phyloP scores from a whole-genome alignment of 257 asterid species.

The Thymus quinquecostatus region DNA sequence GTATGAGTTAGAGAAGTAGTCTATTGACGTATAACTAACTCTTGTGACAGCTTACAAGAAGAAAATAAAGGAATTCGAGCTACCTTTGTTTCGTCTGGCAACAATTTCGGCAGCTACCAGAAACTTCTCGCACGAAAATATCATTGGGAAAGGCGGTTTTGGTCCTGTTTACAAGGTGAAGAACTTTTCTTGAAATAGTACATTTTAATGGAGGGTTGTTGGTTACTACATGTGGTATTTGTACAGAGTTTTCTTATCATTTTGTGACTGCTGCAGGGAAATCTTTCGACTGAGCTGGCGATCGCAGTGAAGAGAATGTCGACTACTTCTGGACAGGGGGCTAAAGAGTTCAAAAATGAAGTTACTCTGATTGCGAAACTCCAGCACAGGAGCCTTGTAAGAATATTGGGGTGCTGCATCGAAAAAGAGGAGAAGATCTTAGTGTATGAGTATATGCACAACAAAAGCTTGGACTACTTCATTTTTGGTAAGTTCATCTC shows the following conservation, averaged over 20 bases:
- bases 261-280: slow-evolving; percentile 4
- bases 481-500: slow-evolving; percentile 18
- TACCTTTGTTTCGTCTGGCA: neutral
- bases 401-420: slow-evolving; percentile 8
- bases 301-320: slow-evolving; percentile 34
- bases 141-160: slow-evolving; percentile 10
- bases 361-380: slow-evolving; percentile 27
- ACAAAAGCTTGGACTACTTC: slow-evolving; percentile 30
- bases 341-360: slow-evolving; percentile 27
- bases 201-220: neutral
- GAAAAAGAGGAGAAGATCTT: slow-evolving; percentile 1
- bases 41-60: neutral
- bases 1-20: too few species aligned
- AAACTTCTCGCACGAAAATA: neutral
- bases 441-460: slow-evolving; percentile 5
- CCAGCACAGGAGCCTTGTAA: slow-evolving; percentile 23
- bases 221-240: neutral
- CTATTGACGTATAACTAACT: too few species aligned
- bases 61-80: neutral
- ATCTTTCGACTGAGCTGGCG: neutral
- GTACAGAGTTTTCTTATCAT: neutral
- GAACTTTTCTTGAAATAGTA: too few species aligned
- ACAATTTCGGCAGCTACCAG: slow-evolving; percentile 5
- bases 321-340: slow-evolving; percentile 24
- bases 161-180: slow-evolving; percentile 10